A percentile compares a stretch with the other conserved stretches of the same genome.
phyloP scores from a whole-genome alignment of 352 stramenopile species.

The Phytophthora brassicae region DNA sequence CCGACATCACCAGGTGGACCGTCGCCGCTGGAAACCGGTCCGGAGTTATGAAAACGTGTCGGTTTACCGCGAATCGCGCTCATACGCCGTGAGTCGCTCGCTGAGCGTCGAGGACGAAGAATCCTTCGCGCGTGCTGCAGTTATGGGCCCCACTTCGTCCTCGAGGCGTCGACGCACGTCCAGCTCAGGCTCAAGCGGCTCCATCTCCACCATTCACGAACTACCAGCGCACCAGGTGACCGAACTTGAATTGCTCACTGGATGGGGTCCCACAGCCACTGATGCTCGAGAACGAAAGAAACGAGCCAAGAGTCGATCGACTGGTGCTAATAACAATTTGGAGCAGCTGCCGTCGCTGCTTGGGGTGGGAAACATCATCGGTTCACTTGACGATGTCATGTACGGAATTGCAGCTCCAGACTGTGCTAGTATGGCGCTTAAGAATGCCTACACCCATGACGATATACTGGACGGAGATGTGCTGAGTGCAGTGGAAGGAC shows the following conservation, averaged over 20 bases:
- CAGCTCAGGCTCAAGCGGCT: conserved; percentile 25
- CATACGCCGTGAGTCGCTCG: conserved; percentile 20
- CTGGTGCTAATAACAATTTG: neutral
- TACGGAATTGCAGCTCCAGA: conserved; percentile 56
- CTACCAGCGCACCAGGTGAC: conserved; percentile 26
- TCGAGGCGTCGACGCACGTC: conserved; percentile 11
- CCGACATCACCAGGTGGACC: conserved; percentile 37
- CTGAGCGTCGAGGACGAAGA: conserved; percentile 33
- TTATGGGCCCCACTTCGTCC: conserved; percentile 1
- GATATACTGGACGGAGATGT: conserved; percentile 63
- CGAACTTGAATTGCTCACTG: conserved; percentile 36
- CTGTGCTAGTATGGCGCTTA: conserved; percentile 58
- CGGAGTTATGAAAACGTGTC: conserved; percentile 32
- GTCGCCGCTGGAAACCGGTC: conserved; percentile 37
- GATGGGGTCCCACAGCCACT: conserved; percentile 36
- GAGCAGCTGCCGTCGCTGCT: conserved; percentile 38
- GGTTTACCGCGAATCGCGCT: conserved; percentile 37
- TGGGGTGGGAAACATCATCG: conserved; percentile 43
- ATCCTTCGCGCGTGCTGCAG: conserved; percentile 10
- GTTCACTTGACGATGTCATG: conserved; percentile 60
- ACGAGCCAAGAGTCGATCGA: conserved; percentile 20
- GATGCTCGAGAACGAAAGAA: conserved; percentile 33
- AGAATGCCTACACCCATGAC: conserved; percentile 42
- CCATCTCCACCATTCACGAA: conserved; percentile 17
- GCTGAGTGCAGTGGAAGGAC: conserved; percentile 55